phyloP scores from a whole-genome alignment of 768 basidiomycete genomes.

The Mycena capillaripes region DNA sequence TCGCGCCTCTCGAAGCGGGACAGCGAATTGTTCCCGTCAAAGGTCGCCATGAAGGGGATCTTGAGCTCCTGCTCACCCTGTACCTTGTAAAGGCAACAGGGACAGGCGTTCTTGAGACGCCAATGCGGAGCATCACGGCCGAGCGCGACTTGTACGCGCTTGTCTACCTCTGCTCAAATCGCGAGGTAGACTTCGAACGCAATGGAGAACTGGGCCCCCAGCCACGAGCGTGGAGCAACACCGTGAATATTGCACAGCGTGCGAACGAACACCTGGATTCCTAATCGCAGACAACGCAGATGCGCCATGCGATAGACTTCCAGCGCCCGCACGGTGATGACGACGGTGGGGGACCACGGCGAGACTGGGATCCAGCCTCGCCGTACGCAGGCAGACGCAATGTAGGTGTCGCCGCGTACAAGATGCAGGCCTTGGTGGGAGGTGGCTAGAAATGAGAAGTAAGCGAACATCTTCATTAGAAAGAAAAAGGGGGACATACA shows the following conservation, averaged over 20 bases:
- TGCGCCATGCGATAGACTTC: constrained; percentile 23
- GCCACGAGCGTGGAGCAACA: neutral
- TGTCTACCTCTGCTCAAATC: constrained; percentile 39
- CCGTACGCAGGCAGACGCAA: constrained; percentile 26
- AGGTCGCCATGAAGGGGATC: constrained; percentile 40
- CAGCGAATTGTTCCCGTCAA: constrained; percentile 40
- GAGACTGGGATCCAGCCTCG: constrained; percentile 32
- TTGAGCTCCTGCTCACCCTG: constrained; percentile 45
- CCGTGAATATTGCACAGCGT: constrained; percentile 37
- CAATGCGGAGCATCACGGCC: constrained; percentile 40
- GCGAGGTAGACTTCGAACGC: constrained; percentile 54
- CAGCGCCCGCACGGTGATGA: constrained; percentile 22
- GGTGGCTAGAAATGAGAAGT: neutral
- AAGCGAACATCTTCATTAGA: neutral
- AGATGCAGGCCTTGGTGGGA: neutral
- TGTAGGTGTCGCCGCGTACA: neutral
- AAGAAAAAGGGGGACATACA: neutral
- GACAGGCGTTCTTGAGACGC: constrained; percentile 49
- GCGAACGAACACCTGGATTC: constrained; percentile 38
- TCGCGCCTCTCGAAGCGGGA: constrained; percentile 41
- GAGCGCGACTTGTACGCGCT: constrained; percentile 38
- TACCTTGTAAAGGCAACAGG: constrained; percentile 52
- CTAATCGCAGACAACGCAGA: constrained; percentile 34
- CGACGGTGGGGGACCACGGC: constrained; percentile 20
- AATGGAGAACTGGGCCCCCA: constrained; percentile 39